phyloP scores from a whole-genome alignment of 2,329 filamentous ascomycete genomes.

The Domatiomyces catenatus region DNA sequence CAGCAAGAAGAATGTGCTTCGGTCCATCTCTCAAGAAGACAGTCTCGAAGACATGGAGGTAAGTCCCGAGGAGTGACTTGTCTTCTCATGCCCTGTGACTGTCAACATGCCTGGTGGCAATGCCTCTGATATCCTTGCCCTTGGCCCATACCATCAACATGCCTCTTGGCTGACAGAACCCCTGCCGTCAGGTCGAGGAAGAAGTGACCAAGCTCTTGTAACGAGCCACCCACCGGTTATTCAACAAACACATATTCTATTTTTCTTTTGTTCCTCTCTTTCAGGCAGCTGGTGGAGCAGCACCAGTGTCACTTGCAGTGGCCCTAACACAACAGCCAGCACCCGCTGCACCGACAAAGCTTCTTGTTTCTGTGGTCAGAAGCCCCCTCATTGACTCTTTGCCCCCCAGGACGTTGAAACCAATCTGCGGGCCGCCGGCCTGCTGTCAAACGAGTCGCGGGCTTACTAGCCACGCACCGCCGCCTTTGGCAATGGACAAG shows the following conservation, averaged over 20 bases:
- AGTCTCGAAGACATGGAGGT: slow-evolving; percentile 99
- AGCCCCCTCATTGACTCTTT: neutral
- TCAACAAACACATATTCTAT: too few species aligned
- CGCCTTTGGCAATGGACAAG: too few species aligned
- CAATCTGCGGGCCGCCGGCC: neutral
- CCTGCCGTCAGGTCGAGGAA: slow-evolving; percentile 57
- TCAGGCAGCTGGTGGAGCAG: neutral
- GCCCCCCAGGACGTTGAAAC: neutral
- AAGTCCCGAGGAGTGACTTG: slow-evolving; percentile 30
- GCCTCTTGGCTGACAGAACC: slow-evolving; percentile 1
- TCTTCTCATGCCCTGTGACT: neutral
- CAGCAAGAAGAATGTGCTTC: slow-evolving; percentile 95
- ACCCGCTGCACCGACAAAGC: neutral
- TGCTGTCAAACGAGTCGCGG: neutral
- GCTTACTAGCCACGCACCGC: neutral
- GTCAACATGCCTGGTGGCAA: neutral
- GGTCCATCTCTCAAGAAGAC: slow-evolving; percentile 94
- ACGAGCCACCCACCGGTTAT: slow-evolving; percentile 11
- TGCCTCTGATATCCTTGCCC: neutral
- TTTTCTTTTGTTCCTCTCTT: too few species aligned
- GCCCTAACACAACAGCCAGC: neutral
- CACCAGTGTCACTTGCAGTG: neutral
- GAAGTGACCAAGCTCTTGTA: slow-evolving; percentile 85
- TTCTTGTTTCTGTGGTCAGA: neutral
- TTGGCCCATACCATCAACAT: neutral